Evolutionary conservation across 164 flowering plant genomes (phyloP).

Genomic region (Magnolia officinalis): DNA sequence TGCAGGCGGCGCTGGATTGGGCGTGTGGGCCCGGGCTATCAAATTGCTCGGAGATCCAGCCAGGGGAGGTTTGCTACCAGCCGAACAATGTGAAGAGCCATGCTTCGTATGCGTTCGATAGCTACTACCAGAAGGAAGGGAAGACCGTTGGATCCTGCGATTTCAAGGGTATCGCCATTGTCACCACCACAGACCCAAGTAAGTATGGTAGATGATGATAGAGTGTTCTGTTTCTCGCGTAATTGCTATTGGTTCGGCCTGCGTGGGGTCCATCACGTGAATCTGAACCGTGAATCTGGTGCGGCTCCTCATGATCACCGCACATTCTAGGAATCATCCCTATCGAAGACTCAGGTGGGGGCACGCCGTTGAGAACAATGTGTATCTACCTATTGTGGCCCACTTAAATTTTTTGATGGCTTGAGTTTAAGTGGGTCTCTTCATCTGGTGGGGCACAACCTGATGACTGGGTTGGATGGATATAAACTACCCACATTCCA

Average conservation of each 20-base stretch:
- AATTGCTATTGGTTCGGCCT: not conserved
- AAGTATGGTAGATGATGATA: conserved; percentile 23
- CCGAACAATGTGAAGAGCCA: conserved; percentile 82
- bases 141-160: conserved; percentile 72
- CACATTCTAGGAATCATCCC: not conserved
- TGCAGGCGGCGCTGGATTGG: conserved; percentile 97
- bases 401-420: not conserved
- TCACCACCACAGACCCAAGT: conserved; percentile 98
- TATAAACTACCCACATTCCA: not conserved
- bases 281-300: not conserved
- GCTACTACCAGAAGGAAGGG: conserved; percentile 86
- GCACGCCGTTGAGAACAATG: not conserved
- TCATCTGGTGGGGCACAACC: too few relatives aligned
- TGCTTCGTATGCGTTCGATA: conserved; percentile 92
- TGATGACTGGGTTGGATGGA: too few relatives aligned
- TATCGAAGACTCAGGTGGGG: not conserved
- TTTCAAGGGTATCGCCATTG: conserved; percentile 88
- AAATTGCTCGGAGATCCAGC: conserved; percentile 91
- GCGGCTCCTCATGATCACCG: not conserved
- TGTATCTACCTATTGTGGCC: not conserved
- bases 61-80: conserved; percentile 79
- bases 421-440: not conserved
- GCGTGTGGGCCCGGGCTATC: conserved; percentile 98
- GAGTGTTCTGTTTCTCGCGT: not conserved
- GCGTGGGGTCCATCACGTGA: not conserved